Percentiles rank a stretch among this genome's conserved stretches.
phyloP scores from a whole-genome alignment of 495 filamentous ascomycete genomes.

The Mycothermus thermophilus region DNA sequence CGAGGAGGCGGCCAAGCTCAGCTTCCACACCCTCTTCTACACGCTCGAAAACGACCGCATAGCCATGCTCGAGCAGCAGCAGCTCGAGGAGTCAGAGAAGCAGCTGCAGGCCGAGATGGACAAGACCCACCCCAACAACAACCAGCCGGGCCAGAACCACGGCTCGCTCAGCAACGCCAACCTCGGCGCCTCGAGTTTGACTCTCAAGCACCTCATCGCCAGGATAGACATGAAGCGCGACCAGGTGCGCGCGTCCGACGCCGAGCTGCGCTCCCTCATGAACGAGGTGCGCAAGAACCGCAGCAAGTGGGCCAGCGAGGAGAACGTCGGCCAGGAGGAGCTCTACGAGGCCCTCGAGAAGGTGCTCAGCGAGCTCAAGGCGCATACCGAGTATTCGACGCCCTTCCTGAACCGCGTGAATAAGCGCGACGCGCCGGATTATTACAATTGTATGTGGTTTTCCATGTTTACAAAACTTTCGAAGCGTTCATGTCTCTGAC shows the following conservation, averaged over 20 bases:
- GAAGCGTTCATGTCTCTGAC: constrained; percentile 15
- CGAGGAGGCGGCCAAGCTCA: constrained; percentile 76
- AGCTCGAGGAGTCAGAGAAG: constrained; percentile 88
- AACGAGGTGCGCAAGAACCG: constrained; percentile 94
- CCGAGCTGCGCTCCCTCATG: constrained; percentile 80
- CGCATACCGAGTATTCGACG: constrained; percentile 88
- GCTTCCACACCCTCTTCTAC: constrained; percentile 84
- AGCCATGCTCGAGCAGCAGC: constrained; percentile 95
- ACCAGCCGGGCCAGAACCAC: constrained; percentile 43
- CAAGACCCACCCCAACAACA: constrained; percentile 37
- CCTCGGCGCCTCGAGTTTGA: constrained; percentile 91
- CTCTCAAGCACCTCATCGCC: constrained; percentile 89
- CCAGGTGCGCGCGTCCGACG: constrained; percentile 77
- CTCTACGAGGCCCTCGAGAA: constrained; percentile 94
- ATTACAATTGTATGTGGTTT: constrained; percentile 57
- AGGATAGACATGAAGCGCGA: constrained; percentile 85
- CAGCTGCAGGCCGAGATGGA: constrained; percentile 92
- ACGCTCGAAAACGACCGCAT: constrained; percentile 88
- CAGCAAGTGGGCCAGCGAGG: constrained; percentile 97
- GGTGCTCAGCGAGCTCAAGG: constrained; percentile 89
- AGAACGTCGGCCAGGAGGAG: constrained; percentile 93
- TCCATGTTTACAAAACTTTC: background rate
- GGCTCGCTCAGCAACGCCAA: constrained; percentile 87
- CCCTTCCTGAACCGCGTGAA: constrained; percentile 87
- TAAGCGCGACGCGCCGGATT: constrained; percentile 93